phyloP scores from a whole-genome alignment of 495 filamentous ascomycete species.

The Penicillium steckii region DNA sequence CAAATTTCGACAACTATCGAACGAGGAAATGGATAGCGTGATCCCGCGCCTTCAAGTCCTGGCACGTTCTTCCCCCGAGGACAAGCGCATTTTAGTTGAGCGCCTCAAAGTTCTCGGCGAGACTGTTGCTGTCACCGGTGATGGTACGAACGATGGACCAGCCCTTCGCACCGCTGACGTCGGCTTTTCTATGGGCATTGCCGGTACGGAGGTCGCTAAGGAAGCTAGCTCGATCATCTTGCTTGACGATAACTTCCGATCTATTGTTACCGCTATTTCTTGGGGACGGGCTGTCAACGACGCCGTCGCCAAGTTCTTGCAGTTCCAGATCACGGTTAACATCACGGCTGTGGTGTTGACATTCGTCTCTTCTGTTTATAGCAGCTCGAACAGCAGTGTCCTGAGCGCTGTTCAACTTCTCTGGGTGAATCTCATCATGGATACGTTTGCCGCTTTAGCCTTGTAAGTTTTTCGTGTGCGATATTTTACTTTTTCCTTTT shows the following conservation, averaged over 20 bases:
- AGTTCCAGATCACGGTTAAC: conserved; percentile 92
- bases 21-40: conserved; percentile 65
- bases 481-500: not conserved
- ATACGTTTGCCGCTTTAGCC: conserved; percentile 84
- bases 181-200: conserved; percentile 91
- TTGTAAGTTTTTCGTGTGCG: conserved; percentile 36
- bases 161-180: conserved; percentile 84
- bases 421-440: conserved; percentile 95
- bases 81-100: conserved; percentile 78
- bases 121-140: conserved; percentile 84
- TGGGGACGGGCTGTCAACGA: conserved; percentile 93
- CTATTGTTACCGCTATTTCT: conserved; percentile 84
- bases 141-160: conserved; percentile 88
- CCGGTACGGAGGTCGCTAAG: conserved; percentile 91
- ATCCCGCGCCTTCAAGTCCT: conserved; percentile 79
- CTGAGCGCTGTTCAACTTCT: conserved; percentile 83
- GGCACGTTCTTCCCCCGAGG: conserved; percentile 83
- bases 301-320: conserved; percentile 84
- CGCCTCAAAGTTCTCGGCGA: conserved; percentile 72
- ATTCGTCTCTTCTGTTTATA: conserved; percentile 80
- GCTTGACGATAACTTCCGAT: conserved; percentile 88
- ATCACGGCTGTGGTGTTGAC: conserved; percentile 82
- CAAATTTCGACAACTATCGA: conserved; percentile 73
- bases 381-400: conserved; percentile 62
- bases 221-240: conserved; percentile 90